Base-by-base conservation (phyloP, 2,329 filamentous ascomycete species). In the Beauveria varroae region DNA sequence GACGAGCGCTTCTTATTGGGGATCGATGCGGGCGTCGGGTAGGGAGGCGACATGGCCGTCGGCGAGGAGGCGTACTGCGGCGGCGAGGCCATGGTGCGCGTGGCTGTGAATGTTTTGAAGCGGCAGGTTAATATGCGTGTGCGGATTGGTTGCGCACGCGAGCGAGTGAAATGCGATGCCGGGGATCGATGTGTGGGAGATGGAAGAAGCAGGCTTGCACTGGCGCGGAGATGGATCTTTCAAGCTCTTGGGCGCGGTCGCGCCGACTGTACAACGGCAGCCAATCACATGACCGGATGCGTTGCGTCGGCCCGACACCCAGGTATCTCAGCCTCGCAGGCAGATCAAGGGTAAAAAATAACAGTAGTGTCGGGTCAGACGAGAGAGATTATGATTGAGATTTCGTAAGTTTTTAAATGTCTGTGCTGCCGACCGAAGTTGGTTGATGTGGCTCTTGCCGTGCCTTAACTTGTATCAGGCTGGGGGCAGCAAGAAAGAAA, bases 1-100 rank as follows among this genome's bases (percentile, higher is more conserved):
- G 81, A 78, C 1, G 72, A 68, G 64, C 87, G 86, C 71, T 88
- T 90, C 73, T 87, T 89, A 68, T 69, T 75, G 16, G 76, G 73
- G 53, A 77, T 72, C 57, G 83, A 82, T 14, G 79, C 72, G 43
- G 79, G 80, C 41, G 78, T 78, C 59, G 78, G 78, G 67, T 78
- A 79, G 2, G 81, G 81, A 44, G 84, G 81, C 58, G 84, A 87
- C 73, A 77, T 79, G 71, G 76, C 80, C 59, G 78, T 75, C 3
- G 81, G 79, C 24, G 81, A 83, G 64, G 76, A 72, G 24, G 71
- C 72, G 67, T 76, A 37, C 34, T 37, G 77, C 1, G 80, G 80
- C 64, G 85, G 84, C 51, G 85, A 86, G 66, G 85, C 84, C 79
- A 81, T 84, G 58, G 58, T 65, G 30, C 30, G 37, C 14, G 26